These are phyloP conservation scores for Polychytrium aggregatum DNA, from an alignment of 192 early-diverging fungal species.

Conservation along the genomic window DNA sequence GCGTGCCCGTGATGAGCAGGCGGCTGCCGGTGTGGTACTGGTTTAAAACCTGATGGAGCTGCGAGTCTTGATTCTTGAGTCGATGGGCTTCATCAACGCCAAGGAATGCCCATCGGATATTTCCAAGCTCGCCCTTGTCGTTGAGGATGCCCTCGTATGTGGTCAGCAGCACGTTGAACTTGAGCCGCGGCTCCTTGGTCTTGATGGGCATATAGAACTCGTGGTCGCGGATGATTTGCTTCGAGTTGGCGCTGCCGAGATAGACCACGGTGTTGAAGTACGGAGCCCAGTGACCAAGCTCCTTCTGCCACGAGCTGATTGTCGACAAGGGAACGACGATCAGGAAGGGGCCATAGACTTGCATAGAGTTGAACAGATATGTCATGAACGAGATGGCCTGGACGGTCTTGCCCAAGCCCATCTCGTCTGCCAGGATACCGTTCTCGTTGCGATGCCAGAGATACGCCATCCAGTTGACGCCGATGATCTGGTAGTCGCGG, in stretches of 20 bases:
- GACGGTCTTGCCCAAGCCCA: conserved; percentile 89
- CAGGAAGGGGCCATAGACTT: conserved; percentile 87
- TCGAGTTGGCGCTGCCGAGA: conserved; percentile 69
- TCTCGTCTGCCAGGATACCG: conserved; percentile 94
- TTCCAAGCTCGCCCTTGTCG: conserved; percentile 68
- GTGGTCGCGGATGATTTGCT: conserved; percentile 82
- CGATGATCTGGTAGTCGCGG: conserved; percentile 89
- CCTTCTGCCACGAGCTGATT: conserved; percentile 88
- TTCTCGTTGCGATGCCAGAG: conserved; percentile 93
- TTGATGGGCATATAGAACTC: conserved; percentile 67
- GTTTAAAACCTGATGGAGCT: conserved; percentile 84
- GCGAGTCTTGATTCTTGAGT: conserved; percentile 89
- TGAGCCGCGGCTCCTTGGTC: conserved; percentile 35
- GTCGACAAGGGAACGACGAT: conserved; percentile 96
- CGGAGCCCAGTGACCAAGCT: conserved; percentile 92
- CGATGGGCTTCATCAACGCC: conserved; percentile 98
- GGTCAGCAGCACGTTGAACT: conserved; percentile 89
- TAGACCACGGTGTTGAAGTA: conserved; percentile 86
- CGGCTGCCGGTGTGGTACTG: conserved; percentile 83
- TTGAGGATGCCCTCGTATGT: conserved; percentile 93
- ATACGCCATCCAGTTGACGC: conserved; percentile 94
- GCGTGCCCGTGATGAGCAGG: conserved; percentile 94
- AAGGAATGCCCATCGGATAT: conserved; percentile 85
- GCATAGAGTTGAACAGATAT: conserved; percentile 72
- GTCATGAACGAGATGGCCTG: conserved; percentile 91